Evolutionary conservation across 2,329 filamentous ascomycete species (phyloP), one percentile per base, ranked within the genome.

Genomic region (Pseudogymnoascus sp.): DNA sequence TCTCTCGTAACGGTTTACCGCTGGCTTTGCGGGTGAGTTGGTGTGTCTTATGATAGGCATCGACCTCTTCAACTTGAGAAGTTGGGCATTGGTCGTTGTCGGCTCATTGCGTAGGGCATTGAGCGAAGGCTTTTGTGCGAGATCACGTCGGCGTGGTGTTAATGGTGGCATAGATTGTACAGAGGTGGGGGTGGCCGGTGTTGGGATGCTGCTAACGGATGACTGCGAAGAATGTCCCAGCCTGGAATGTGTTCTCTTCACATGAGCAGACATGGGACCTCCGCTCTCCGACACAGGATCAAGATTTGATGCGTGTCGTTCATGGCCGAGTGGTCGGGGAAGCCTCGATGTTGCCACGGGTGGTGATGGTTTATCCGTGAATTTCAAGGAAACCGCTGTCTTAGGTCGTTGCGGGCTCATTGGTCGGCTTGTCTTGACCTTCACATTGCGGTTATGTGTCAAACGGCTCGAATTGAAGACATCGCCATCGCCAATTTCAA

Each of bases 241-340:
- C 62, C 88, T 82, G 2, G 87, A 90, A 64, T 85, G 83, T 42
- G 88, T 84, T 66, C 86, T 80, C 62, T 85, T 82, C 66, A 79
- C 80, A 13, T 78, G 77, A 64, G 81, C 83, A 42, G 79, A 77
- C 58, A 89, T 82, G 18, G 89, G 85, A 3, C 87, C 90, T 59
- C 92, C 92, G 66, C 87, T 92, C 75, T 97, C 93, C 39, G 91
- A 95, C 5, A 97, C 92, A 21, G 93, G 92, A 71, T 96, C 93
- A n/a, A 97, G 81, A 15, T 88, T 87, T 9, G 89, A 89, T 67
- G 85, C 83, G 4, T 87, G 83, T 60, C 88, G 82, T 70, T 90
- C 88, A 73, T 89, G 87, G 64, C 80, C 81, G 36, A 75, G 75
- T 36, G 92, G 88, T 60, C 92, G 85, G 37, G 93, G 92, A 64